phyloP scores from a whole-genome alignment of 306 rosid genomes.

The Lathyrus tuberosus region DNA sequence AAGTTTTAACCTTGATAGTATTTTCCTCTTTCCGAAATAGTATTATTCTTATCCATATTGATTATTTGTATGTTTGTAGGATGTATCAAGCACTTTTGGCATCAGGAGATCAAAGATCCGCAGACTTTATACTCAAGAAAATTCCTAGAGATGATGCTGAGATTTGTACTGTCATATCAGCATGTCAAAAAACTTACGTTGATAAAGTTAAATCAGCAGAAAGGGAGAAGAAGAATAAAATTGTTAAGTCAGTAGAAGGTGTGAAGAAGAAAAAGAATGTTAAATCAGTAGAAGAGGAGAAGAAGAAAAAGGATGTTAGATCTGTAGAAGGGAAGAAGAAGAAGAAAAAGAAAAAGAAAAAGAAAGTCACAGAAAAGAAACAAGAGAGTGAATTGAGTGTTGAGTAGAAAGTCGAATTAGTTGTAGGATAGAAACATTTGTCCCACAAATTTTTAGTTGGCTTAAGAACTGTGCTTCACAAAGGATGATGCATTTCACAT shows the following conservation, averaged over 20 bases:
- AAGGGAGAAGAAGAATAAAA: constrained; percentile 19
- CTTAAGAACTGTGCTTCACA: constrained; percentile 26
- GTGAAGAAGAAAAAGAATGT: not conserved
- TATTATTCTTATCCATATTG: constrained; percentile 4
- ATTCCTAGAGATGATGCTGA: constrained; percentile 67
- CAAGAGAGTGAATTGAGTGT: not conserved
- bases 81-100: constrained; percentile 88
- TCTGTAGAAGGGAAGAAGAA: not conserved
- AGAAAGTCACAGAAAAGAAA: not conserved
- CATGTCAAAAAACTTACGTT: constrained; percentile 44
- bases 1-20: constrained; percentile 8
- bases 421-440: constrained; percentile 7
- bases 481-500: constrained; percentile 51
- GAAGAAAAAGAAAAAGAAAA: not conserved
- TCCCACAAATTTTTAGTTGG: constrained; percentile 11
- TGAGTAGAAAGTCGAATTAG: constrained; percentile 21
- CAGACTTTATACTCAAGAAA: constrained; percentile 48
- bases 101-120: constrained; percentile 60
- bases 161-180: constrained; percentile 54
- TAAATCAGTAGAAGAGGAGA: not conserved
- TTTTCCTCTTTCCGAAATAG: not conserved
- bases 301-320: not conserved
- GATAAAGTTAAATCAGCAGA: not conserved
- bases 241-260: not conserved
- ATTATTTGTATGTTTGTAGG: constrained; percentile 51